Evolutionary conservation across 2,329 filamentous ascomycete genomes (phyloP).

Genomic region (Aspergillus fructus): DNA sequence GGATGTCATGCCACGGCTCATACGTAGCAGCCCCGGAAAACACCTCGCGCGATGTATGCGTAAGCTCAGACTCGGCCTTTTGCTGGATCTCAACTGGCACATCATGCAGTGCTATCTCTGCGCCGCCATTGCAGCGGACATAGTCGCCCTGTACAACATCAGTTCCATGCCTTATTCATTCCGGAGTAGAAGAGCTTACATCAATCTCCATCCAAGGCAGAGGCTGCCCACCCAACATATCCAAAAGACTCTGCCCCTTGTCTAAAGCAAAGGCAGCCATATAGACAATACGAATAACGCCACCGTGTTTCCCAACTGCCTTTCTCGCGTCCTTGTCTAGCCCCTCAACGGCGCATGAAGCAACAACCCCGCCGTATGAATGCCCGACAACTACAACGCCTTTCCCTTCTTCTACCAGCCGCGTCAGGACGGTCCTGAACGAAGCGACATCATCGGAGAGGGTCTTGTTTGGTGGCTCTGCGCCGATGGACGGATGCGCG

Average conservation of each 20-base stretch:
- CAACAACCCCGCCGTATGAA: slow-evolving; percentile 37
- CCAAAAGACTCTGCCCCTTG: slow-evolving; percentile 32
- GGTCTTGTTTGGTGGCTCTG: slow-evolving; percentile 33
- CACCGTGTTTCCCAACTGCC: slow-evolving; percentile 26
- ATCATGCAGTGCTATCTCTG: slow-evolving; percentile 30
- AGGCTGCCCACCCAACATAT: slow-evolving; percentile 24
- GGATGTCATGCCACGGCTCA: slow-evolving; percentile 36
- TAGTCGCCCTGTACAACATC: slow-evolving; percentile 17
- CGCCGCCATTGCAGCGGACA: slow-evolving; percentile 8
- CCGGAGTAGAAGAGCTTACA: slow-evolving; percentile 3
- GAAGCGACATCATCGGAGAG: slow-evolving; percentile 37
- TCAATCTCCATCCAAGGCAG: slow-evolving; percentile 24
- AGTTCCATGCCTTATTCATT: neutral
- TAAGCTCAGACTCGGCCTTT: slow-evolving; percentile 21
- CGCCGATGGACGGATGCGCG: slow-evolving; percentile 28
- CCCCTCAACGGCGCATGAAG: slow-evolving; percentile 29
- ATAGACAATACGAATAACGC: slow-evolving; percentile 31
- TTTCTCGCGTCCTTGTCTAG: slow-evolving; percentile 24
- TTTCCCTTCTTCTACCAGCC: slow-evolving; percentile 27
- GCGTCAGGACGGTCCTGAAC: slow-evolving; percentile 14
- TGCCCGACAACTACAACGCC: slow-evolving; percentile 32
- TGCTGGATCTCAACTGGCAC: slow-evolving; percentile 23
- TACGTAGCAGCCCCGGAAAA: slow-evolving; percentile 26
- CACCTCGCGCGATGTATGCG: slow-evolving; percentile 27
- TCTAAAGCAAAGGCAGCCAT: slow-evolving; percentile 38